phyloP scores from a whole-genome alignment of 2,329 filamentous ascomycete genomes.

The Ophiostoma perfectum region DNA sequence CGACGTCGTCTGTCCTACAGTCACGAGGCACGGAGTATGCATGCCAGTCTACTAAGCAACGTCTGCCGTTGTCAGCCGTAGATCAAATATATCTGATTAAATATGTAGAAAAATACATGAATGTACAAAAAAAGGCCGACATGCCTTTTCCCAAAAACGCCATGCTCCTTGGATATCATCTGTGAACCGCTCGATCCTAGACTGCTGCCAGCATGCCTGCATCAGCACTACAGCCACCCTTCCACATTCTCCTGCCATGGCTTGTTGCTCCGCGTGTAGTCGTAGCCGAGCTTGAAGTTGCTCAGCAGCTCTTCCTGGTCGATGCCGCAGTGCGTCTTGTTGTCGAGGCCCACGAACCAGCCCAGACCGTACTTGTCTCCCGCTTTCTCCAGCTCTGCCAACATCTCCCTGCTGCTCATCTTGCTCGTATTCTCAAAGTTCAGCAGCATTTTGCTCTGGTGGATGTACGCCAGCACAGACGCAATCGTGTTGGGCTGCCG shows the following conservation, averaged over 20 bases:
- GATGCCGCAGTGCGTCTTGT: slow-evolving; percentile 67
- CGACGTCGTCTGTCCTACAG: no score
- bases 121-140: not conserved
- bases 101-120: slow-evolving; percentile 2
- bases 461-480: slow-evolving; percentile 68
- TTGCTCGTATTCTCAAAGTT: slow-evolving; percentile 67
- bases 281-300: slow-evolving; percentile 59
- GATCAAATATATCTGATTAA: slow-evolving; percentile 1
- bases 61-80: not conserved
- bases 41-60: not conserved
- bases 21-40: not conserved
- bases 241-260: slow-evolving; percentile 43
- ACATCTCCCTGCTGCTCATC: slow-evolving; percentile 57
- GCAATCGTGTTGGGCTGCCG: slow-evolving; percentile 75
- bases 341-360: slow-evolving; percentile 70
- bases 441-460: slow-evolving; percentile 74
- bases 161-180: not conserved
- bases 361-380: slow-evolving; percentile 61
- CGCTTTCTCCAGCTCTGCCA: slow-evolving; percentile 48
- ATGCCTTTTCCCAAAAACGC: not conserved
- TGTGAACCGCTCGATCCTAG: no score
- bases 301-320: slow-evolving; percentile 68
- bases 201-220: no score
- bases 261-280: slow-evolving; percentile 44
- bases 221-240: slow-evolving; percentile 32